A percentile compares a stretch with the other conserved stretches of the same genome.
These are phyloP conservation scores for Trametes gibbosa DNA, from an alignment of 768 basidiomycete species.

Conservation along the genomic window DNA sequence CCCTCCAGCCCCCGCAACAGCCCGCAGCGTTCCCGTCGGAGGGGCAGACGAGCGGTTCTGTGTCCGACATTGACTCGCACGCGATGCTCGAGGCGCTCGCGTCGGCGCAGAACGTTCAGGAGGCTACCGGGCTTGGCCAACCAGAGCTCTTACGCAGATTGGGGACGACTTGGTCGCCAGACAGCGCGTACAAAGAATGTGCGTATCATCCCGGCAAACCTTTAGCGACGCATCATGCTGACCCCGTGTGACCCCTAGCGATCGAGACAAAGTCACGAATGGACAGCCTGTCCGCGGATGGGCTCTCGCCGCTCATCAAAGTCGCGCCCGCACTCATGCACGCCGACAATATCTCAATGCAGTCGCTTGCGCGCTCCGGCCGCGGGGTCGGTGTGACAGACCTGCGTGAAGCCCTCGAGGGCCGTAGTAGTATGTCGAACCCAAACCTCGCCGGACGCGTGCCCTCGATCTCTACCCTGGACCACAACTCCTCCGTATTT, in stretches of 20 bases:
- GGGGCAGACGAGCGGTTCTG: conserved; percentile 26
- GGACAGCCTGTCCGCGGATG: conserved; percentile 63
- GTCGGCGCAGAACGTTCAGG: conserved; percentile 51
- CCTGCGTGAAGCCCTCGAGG: conserved; percentile 85
- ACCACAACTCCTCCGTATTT: conserved; percentile 55
- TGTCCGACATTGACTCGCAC: conserved; percentile 51
- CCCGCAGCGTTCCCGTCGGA: conserved; percentile 40
- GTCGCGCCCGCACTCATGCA: conserved; percentile 87
- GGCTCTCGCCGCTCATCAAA: conserved; percentile 70
- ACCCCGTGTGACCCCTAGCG: conserved; percentile 36
- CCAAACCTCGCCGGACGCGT: conserved; percentile 58
- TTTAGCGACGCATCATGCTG: too few relatives aligned
- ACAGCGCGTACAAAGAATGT: conserved; percentile 76
- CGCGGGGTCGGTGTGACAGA: conserved; percentile 85
- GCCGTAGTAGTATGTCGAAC: conserved; percentile 80
- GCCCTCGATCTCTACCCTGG: conserved; percentile 75
- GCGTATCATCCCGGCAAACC: too few relatives aligned
- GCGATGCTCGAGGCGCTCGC: conserved; percentile 56
- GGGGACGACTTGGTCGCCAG: conserved; percentile 62
- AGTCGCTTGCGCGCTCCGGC: conserved; percentile 75
- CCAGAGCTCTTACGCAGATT: conserved; percentile 54
- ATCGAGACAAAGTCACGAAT: conserved; percentile 51
- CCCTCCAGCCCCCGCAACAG: conserved; percentile 44
- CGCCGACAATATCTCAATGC: conserved; percentile 85
- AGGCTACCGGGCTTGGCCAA: conserved; percentile 62